Evolutionary conservation across 768 basidiomycete species (phyloP).

Genomic region (Tylopilus rubrobrunneus): DNA sequence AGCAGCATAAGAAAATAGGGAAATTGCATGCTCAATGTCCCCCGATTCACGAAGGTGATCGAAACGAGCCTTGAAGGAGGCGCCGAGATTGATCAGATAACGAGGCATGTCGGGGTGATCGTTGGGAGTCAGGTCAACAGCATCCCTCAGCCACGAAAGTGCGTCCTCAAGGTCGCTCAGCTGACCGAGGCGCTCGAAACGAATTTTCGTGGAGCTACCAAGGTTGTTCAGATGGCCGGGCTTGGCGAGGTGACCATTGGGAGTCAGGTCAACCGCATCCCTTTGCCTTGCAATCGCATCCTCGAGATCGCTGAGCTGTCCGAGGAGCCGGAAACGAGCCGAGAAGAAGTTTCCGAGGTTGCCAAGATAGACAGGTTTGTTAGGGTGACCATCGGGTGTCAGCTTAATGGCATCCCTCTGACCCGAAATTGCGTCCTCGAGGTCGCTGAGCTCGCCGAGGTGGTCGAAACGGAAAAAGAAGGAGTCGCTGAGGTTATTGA

Average conservation of each 20-base stretch:
- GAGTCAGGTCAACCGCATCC: not conserved
- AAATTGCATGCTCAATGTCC: not conserved
- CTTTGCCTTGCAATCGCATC: not conserved
- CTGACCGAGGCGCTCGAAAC: not conserved
- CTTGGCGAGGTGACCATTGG: not conserved
- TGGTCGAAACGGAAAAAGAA: not conserved
- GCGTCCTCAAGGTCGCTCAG: not conserved
- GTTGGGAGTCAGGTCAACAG: not conserved
- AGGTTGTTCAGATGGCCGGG: not conserved
- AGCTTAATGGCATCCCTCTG: not conserved
- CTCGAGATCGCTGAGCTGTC: not conserved
- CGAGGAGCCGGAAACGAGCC: not conserved
- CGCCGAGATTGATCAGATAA: not conserved
- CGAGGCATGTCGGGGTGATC: not conserved
- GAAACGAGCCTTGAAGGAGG: not conserved
- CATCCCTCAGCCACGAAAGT: not conserved
- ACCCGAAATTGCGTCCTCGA: not conserved
- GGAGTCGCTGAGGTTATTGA: not conserved
- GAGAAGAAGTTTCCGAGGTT: not conserved
- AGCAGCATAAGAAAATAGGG: too few relatives aligned
- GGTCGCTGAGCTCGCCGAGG: not conserved
- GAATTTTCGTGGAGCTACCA: not conserved
- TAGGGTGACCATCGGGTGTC: not conserved
- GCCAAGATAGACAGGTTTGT: not conserved
- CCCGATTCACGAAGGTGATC: not conserved